phyloP scores from a whole-genome alignment of 306 rosid species.

The Vachellia collinsii region DNA sequence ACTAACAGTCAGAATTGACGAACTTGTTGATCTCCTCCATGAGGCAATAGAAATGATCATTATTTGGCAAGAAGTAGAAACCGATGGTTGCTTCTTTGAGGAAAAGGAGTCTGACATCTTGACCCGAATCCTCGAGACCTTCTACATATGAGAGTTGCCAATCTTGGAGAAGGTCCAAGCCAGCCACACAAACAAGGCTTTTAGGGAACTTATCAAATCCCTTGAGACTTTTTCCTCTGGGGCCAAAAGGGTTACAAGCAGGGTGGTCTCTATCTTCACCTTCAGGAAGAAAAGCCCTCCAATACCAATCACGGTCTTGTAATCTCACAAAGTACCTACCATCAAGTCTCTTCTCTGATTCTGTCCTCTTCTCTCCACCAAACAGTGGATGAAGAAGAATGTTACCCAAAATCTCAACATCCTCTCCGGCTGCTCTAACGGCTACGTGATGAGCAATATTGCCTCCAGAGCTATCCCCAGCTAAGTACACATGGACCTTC shows the following conservation, averaged over 20 bases:
- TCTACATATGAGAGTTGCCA: constrained; percentile 68
- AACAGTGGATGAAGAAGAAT: constrained; percentile 74
- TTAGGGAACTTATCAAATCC: constrained; percentile 57
- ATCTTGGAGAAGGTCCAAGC: constrained; percentile 74
- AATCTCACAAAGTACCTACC: constrained; percentile 70
- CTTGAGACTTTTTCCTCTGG: constrained; percentile 47
- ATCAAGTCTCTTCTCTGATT: constrained; percentile 59
- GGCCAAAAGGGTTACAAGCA: constrained; percentile 81
- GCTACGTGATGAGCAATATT: constrained; percentile 77
- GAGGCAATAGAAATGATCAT: constrained; percentile 70
- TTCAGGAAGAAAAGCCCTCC: constrained; percentile 85
- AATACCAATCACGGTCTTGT: constrained; percentile 75
- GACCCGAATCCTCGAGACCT: constrained; percentile 64
- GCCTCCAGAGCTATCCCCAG: constrained; percentile 82
- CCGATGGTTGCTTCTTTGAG: constrained; percentile 80
- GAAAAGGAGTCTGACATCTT: constrained; percentile 52
- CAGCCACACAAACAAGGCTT: constrained; percentile 76
- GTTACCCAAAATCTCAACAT: constrained; percentile 59
- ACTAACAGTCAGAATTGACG: constrained; percentile 62
- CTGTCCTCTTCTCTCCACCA: constrained; percentile 67
- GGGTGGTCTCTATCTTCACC: constrained; percentile 80
- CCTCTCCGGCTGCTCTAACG: constrained; percentile 57
- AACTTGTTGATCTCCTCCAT: constrained; percentile 68
- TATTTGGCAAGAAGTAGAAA: constrained; percentile 91
- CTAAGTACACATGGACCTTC: constrained; percentile 59